Percentiles rank a stretch among this genome's conserved stretches.
These are phyloP conservation scores for Scedosporium boydii DNA, from an alignment of 2,329 filamentous ascomycete genomes.

Conservation along the genomic window DNA sequence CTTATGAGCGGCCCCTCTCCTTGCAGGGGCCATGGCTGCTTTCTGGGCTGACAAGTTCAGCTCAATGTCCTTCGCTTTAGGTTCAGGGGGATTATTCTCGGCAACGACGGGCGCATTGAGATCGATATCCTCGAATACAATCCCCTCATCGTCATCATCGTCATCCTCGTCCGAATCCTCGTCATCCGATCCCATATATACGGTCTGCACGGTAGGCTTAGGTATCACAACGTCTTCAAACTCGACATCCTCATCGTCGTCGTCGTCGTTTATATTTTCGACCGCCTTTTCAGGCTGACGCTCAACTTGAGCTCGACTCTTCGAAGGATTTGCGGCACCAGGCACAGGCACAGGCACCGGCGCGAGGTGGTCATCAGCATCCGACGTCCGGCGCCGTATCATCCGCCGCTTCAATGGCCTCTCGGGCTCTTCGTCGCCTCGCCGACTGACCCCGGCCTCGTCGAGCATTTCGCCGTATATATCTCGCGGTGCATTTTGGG, in stretches of 20 bases:
- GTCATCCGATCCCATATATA: conserved; percentile 38
- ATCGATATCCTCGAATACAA: conserved; percentile 40
- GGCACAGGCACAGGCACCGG: background rate
- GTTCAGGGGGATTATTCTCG: conserved; percentile 14
- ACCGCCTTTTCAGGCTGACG: background rate
- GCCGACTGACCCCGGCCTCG: conserved; percentile 32
- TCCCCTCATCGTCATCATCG: conserved; percentile 28
- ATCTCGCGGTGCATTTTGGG: conserved; percentile 15
- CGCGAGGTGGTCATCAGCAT: background rate
- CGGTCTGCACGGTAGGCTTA: conserved; percentile 38
- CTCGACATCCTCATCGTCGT: conserved; percentile 31
- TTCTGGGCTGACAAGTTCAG: conserved; percentile 43
- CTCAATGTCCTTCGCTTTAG: conserved; percentile 27
- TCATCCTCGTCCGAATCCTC: conserved; percentile 24
- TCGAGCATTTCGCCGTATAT: conserved; percentile 40
- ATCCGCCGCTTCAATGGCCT: conserved; percentile 11
- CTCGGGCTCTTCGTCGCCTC: conserved; percentile 25
- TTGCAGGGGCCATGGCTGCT: conserved; percentile 19
- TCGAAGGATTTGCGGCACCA: background rate
- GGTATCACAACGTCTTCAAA: conserved; percentile 43
- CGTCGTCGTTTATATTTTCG: conserved; percentile 10
- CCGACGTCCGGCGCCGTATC: background rate
- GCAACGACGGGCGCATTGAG: conserved; percentile 20
- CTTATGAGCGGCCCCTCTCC: conserved; percentile 15
- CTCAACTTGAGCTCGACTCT: background rate